Evolutionary conservation across 1,284 basidiomycete species (phyloP).

Genomic region (Coniferiporia sulphurascens): DNA sequence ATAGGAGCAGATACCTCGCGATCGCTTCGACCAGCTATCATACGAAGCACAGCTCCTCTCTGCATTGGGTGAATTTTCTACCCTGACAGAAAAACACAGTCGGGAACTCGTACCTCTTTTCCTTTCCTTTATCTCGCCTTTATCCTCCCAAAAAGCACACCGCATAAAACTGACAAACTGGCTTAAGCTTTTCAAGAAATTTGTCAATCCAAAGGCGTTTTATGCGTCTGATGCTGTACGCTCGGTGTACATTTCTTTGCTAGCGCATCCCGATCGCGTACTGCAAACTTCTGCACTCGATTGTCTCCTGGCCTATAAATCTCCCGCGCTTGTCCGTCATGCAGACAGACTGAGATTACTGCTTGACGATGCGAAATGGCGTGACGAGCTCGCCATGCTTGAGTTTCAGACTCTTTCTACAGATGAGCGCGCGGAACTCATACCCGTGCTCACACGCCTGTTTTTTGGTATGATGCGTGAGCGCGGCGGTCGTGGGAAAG

Average conservation of each 20-base stretch:
- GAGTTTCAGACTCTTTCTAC: slow-evolving; percentile 61
- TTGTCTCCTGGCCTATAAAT: slow-evolving; percentile 85
- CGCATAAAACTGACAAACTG: slow-evolving; percentile 65
- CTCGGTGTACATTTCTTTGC: slow-evolving; percentile 65
- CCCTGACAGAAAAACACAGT: slow-evolving; percentile 80
- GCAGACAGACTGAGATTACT: slow-evolving; percentile 66
- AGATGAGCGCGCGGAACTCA: slow-evolving; percentile 60
- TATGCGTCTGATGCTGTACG: slow-evolving; percentile 67
- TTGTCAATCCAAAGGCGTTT: slow-evolving; percentile 87
- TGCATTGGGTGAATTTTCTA: slow-evolving; percentile 59
- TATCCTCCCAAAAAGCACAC: slow-evolving; percentile 40
- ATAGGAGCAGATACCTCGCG: slow-evolving; percentile 54
- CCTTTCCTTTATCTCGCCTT: slow-evolving; percentile 48
- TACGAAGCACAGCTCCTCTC: slow-evolving; percentile 81
- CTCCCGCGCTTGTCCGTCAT: slow-evolving; percentile 60
- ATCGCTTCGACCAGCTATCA: slow-evolving; percentile 68
- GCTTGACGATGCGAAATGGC: slow-evolving; percentile 84
- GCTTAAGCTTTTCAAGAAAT: slow-evolving; percentile 86
- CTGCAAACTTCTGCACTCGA: slow-evolving; percentile 77
- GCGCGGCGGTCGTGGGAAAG: slow-evolving; percentile 65
- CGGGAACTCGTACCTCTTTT: slow-evolving; percentile 79
- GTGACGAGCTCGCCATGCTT: slow-evolving; percentile 81
- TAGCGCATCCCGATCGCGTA: slow-evolving; percentile 81
- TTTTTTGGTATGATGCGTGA: slow-evolving; percentile 91
- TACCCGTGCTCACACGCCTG: slow-evolving; percentile 75